A percentile compares a stretch with the other conserved stretches of the same genome.
These are phyloP conservation scores for Amylocarpus encephaloides DNA, from an alignment of 2,329 filamentous ascomycete species.

Conservation along the genomic window DNA sequence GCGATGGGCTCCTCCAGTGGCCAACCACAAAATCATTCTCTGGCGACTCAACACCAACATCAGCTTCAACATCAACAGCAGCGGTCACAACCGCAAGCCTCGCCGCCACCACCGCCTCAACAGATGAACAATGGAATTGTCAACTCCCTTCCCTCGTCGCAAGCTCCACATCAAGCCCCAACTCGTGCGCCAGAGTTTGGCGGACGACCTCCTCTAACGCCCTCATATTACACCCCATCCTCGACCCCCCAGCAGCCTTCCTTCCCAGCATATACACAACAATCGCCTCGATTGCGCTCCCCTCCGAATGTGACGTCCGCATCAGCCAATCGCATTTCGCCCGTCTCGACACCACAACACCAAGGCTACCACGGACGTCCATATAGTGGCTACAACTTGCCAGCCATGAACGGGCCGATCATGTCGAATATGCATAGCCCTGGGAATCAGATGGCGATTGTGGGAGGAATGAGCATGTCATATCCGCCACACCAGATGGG, in stretches of 20 bases:
- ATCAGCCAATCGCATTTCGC: slow-evolving; percentile 36
- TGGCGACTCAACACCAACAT: slow-evolving; percentile 31
- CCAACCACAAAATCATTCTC: slow-evolving; percentile 31
- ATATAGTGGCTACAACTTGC: slow-evolving; percentile 49
- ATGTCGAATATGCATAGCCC: slow-evolving; percentile 76
- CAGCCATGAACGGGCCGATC: slow-evolving; percentile 59
- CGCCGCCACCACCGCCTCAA: slow-evolving; percentile 30
- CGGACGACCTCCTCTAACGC: slow-evolving; percentile 49
- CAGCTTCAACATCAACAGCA: slow-evolving; percentile 24
- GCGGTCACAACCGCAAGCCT: slow-evolving; percentile 32
- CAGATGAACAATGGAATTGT: slow-evolving; percentile 43
- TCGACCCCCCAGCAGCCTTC: slow-evolving; percentile 42
- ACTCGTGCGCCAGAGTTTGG: slow-evolving; percentile 54
- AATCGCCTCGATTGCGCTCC: slow-evolving; percentile 43
- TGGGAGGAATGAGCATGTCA: slow-evolving; percentile 45
- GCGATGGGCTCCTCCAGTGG: slow-evolving; percentile 44
- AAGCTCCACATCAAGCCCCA: slow-evolving; percentile 46
- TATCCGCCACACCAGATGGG: slow-evolving; percentile 44
- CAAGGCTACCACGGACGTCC: slow-evolving; percentile 42
- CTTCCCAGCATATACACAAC: slow-evolving; percentile 42
- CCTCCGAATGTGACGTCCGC: slow-evolving; percentile 35
- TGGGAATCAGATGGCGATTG: slow-evolving; percentile 63
- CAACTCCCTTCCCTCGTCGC: slow-evolving; percentile 40
- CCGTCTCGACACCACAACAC: slow-evolving; percentile 38
- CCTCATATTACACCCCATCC: slow-evolving; percentile 50